Evolutionary conservation across 257 asterid species (phyloP), one percentile per base, ranked within the genome.

Genomic region (Solanum stenotomum): DNA sequence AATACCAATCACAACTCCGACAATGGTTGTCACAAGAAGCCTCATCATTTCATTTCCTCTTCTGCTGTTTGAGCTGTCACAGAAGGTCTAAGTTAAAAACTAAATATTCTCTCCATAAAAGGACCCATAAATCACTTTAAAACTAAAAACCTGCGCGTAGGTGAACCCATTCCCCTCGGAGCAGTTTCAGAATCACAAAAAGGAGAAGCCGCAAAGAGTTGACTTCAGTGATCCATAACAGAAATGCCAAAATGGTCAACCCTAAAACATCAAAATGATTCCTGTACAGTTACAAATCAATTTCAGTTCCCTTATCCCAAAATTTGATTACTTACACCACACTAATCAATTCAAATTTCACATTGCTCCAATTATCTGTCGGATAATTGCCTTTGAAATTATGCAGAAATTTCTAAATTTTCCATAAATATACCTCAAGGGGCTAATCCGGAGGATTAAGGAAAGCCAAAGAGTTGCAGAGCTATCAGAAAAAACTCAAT

Each of bases 1-100:
- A 94, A 95, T 95, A 86, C 98, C 99, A 86, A 93, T 86, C 67
- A 96, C 92, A 84, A 94, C 88, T 81, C 98, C 99, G 79, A 93
- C 94, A n/a, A 94, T 88, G 71, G 98, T 93, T 23, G 98, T 94
- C 33, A 94, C 85, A 38, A 95, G 88, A 23, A 96, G 92, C 94
- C 95, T 93, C 99, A 95, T 94, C 18, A 93, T 92, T 89, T 94
- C 98, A 79, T 94, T 94, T 63, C 98, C 90, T 90, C 95, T 93
- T 89, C 96, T 92, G 33, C 46, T 52, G 85, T 91, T 93, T 88
- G 90, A 88, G 87, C 93, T 91, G 92, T 18, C 85, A 81, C 42
- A 27, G 5, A 79, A 44, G 34, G 27, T 79, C 25, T 25, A 27
- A 79, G 85, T 79, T 27, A 44, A 79, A 79, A 44, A 23, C 37